These are phyloP conservation scores for Rosa persica DNA, from an alignment of 306 rosid species.

Conservation along the genomic window DNA sequence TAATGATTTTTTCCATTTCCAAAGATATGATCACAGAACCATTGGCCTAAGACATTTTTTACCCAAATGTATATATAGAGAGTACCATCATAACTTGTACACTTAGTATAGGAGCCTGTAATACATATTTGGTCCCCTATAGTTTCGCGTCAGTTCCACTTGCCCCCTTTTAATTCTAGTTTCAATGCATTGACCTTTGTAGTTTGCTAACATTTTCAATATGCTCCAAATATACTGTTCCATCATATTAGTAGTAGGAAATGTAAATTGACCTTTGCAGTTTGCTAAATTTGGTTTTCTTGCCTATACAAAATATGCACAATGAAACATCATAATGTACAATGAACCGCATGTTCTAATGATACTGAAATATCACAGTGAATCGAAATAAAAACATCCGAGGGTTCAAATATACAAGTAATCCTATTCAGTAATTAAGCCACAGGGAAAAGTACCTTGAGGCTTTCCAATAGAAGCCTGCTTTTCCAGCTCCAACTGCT, in stretches of 20 bases:
- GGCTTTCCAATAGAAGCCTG: conserved; percentile 46
- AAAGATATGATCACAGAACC: conserved; percentile 8
- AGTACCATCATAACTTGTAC: background rate
- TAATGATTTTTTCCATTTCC: background rate
- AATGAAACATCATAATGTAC: no score
- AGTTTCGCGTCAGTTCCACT: background rate
- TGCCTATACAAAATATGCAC: no score
- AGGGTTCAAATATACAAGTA: no score
- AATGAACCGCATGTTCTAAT: no score
- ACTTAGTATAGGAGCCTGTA: background rate
- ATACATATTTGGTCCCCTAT: no score
- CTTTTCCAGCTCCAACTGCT: conserved; percentile 58
- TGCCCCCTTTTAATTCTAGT: background rate
- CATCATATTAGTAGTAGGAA: no score
- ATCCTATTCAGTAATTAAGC: no score
- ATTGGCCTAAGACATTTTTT: background rate
- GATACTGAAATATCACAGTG: no score
- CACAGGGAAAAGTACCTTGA: conserved; percentile 17
- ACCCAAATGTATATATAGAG: background rate
- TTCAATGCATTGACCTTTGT: background rate
- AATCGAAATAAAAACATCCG: no score
- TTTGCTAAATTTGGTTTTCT: no score
- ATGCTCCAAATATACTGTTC: background rate
- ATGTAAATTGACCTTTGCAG: no score
- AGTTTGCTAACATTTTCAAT: background rate